Percentiles rank a stretch among this genome's conserved stretches.
Evolutionary conservation across 345 rosid genomes (phyloP).

Genomic region (Rubroshorea leprosula): DNA sequence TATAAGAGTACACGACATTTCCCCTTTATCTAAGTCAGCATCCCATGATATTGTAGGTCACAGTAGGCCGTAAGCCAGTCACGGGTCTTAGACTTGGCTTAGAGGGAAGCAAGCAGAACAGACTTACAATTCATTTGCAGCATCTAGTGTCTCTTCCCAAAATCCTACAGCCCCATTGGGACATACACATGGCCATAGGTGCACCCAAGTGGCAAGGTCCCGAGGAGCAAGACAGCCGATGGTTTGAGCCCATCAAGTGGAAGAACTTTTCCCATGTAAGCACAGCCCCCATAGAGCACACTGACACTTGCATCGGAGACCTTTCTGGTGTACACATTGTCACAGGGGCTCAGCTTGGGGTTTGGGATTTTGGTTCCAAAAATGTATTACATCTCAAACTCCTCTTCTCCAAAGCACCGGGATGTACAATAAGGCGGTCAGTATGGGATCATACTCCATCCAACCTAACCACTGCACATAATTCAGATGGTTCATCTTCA

Average conservation of each 20-base stretch:
- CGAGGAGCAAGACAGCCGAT: conserved; percentile 97
- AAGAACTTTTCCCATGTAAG: conserved; percentile 98
- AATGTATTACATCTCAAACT: conserved; percentile 83
- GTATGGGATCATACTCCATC: conserved; percentile 94
- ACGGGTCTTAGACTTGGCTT: conserved; percentile 83
- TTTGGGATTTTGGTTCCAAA: conserved; percentile 89
- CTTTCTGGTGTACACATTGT: conserved; percentile 92
- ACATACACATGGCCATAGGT: conserved; percentile 85
- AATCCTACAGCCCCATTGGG: conserved; percentile 95
- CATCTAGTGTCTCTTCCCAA: conserved; percentile 95
- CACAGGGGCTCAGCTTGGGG: conserved; percentile 95
- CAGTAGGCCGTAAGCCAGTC: conserved; percentile 94
- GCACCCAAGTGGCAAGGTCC: conserved; percentile 99
- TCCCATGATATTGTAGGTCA: conserved; percentile 50
- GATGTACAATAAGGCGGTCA: conserved; percentile 90
- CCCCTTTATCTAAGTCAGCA: conserved; percentile 6
- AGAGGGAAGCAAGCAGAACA: conserved; percentile 83
- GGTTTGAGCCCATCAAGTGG: conserved; percentile 98
- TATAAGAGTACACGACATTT: neutral
- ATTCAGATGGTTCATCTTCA: conserved; percentile 50
- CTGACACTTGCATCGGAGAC: conserved; percentile 83
- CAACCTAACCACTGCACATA: conserved; percentile 24
- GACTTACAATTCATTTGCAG: conserved; percentile 85
- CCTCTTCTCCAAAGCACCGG: conserved; percentile 92
- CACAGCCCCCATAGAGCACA: conserved; percentile 85